phyloP scores from a whole-genome alignment of 495 filamentous ascomycete species.

The Neurospora sp. region DNA sequence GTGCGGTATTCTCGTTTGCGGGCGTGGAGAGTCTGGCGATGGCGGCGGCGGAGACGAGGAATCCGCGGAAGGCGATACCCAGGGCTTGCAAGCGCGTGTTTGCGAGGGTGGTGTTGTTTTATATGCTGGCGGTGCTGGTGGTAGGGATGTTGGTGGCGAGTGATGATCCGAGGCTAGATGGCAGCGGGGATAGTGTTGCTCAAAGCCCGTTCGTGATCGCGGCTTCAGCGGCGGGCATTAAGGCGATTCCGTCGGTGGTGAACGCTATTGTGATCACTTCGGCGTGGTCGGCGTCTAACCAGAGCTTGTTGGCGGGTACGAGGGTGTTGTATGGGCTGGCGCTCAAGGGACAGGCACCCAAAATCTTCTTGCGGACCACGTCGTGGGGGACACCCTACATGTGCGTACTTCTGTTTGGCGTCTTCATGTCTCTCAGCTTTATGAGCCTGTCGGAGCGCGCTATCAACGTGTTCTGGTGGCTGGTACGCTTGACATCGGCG shows the following conservation, averaged over 20 bases:
- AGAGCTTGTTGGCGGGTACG: conserved; percentile 49
- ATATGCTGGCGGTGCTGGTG: conserved; percentile 58
- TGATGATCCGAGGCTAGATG: conserved; percentile 39
- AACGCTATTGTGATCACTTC: conserved; percentile 63
- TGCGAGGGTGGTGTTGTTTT: conserved; percentile 61
- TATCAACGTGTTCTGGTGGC: conserved; percentile 51
- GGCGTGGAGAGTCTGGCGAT: conserved; percentile 51
- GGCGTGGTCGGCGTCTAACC: conserved; percentile 61
- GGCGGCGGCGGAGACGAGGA: conserved; percentile 64
- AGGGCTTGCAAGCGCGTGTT: conserved; percentile 60
- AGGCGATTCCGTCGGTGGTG: conserved; percentile 50
- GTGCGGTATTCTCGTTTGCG: conserved; percentile 49
- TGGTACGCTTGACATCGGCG: conserved; percentile 45
- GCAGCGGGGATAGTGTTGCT: conserved; percentile 36
- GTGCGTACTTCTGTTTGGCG: conserved; percentile 42
- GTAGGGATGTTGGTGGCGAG: conserved; percentile 63
- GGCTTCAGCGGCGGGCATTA: conserved; percentile 54
- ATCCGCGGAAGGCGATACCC: conserved; percentile 61
- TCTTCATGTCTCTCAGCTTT: conserved; percentile 48
- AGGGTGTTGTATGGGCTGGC: conserved; percentile 54
- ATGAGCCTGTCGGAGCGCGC: conserved; percentile 48
- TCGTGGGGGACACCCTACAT: conserved; percentile 52
- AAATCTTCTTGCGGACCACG: conserved; percentile 46
- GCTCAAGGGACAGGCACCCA: conserved; percentile 48
- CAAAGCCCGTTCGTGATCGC: conserved; percentile 69